These are phyloP conservation scores for Chlorella sp. DNA, from an alignment of 139 green algal species.

Conservation along the genomic window DNA sequence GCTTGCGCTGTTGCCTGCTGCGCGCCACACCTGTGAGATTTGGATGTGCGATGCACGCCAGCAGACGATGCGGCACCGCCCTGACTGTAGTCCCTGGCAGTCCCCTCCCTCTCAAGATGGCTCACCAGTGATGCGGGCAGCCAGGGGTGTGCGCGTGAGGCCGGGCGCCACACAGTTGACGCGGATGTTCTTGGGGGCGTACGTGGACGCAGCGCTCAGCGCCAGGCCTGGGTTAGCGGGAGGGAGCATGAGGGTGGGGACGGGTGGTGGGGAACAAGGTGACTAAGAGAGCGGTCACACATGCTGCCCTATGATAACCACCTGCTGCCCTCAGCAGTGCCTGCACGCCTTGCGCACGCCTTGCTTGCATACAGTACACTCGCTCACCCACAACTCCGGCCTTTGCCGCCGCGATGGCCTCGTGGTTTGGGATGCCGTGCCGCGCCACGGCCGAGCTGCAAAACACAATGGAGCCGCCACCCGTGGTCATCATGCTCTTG, in stretches of 20 bases:
- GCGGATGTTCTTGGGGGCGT: constrained; percentile 75
- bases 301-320: too few species aligned
- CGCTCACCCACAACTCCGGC: constrained; percentile 50
- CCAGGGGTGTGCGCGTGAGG: constrained; percentile 45
- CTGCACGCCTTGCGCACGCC: too few species aligned
- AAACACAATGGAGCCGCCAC: constrained; percentile 64
- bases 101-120: too few species aligned
- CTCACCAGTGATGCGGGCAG: constrained; percentile 43
- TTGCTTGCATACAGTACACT: too few species aligned
- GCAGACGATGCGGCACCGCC: too few species aligned
- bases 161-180: constrained; percentile 78
- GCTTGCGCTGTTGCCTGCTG: too few species aligned
- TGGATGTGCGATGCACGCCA: too few species aligned
- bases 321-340: too few species aligned
- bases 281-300: too few species aligned
- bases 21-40: too few species aligned
- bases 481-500: constrained; percentile 56
- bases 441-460: constrained; percentile 59
- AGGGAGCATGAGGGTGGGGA: background rate
- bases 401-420: constrained; percentile 81
- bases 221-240: background rate
- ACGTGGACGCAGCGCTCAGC: constrained; percentile 47
- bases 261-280: too few species aligned
- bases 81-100: too few species aligned
- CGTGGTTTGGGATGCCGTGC: constrained; percentile 69